phyloP scores from a whole-genome alignment of 163 green algal genomes.

The Volvox carteri region DNA sequence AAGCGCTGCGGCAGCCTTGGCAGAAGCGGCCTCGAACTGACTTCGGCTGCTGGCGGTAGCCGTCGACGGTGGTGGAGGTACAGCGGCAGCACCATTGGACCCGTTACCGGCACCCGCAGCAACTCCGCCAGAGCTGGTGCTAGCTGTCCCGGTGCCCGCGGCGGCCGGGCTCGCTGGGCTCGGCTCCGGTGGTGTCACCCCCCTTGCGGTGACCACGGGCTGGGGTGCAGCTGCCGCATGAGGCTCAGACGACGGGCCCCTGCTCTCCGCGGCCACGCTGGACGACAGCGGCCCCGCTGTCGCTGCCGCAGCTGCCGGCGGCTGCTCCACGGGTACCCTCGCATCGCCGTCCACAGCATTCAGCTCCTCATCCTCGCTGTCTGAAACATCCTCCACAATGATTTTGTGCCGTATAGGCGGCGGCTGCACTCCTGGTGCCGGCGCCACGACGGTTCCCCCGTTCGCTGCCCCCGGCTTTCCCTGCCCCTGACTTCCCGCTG shows the following conservation, averaged over 20 bases:
- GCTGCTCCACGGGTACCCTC: too few species aligned
- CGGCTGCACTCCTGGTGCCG: not conserved
- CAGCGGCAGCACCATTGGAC: not conserved
- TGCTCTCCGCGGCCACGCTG: too few species aligned
- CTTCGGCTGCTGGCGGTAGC: not conserved
- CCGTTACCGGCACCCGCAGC: not conserved
- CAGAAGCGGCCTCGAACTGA: not conserved
- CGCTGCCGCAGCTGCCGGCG: too few species aligned
- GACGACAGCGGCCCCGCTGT: too few species aligned
- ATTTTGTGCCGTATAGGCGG: conserved; percentile 39
- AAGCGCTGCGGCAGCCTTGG: conserved; percentile 44
- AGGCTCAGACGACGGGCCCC: too few species aligned
- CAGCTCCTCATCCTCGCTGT: conserved; percentile 33
- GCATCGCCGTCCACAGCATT: too few species aligned
- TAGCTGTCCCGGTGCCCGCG: too few species aligned
- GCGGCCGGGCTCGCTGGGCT: too few species aligned
- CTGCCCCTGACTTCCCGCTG: not conserved
- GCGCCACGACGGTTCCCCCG: not conserved
- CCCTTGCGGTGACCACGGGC: too few species aligned
- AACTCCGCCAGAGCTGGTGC: not conserved
- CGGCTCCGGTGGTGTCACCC: too few species aligned
- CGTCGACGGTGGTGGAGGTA: not conserved
- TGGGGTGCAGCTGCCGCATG: too few species aligned
- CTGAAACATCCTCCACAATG: conserved; percentile 33
- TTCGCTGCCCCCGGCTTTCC: not conserved